phyloP scores from a whole-genome alignment of 2,329 filamentous ascomycete genomes.

The Aspergillus pseudotamarii region DNA sequence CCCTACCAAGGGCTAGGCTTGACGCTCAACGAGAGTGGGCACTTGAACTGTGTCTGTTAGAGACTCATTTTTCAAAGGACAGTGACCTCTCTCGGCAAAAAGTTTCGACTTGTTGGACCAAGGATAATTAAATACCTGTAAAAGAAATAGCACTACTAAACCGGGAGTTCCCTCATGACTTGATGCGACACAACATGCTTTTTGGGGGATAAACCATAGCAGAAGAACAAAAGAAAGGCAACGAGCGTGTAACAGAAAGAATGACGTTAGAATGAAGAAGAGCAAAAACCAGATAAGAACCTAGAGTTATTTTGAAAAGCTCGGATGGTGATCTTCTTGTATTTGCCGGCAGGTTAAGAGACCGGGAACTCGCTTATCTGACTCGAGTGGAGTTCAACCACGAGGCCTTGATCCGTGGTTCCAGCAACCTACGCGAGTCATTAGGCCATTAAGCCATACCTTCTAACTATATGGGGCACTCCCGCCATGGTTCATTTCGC shows the following conservation, averaged over 20 bases:
- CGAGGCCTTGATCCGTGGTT: background rate
- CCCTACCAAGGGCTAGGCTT: background rate
- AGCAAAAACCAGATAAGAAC: background rate
- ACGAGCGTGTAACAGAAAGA: background rate
- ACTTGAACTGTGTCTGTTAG: background rate
- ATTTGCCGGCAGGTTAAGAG: background rate
- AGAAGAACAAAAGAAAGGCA: background rate
- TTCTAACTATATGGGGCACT: no score
- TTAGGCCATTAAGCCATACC: no score
- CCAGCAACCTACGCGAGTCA: background rate
- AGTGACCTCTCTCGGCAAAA: background rate
- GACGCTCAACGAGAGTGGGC: background rate
- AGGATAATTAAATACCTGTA: background rate
- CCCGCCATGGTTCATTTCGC: background rate
- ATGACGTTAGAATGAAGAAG: background rate
- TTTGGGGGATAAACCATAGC: background rate
- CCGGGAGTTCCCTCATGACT: background rate
- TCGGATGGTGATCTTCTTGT: background rate
- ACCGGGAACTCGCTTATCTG: background rate
- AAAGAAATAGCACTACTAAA: background rate
- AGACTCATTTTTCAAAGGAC: background rate
- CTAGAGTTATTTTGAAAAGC: no score
- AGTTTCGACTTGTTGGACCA: background rate
- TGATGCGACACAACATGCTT: background rate
- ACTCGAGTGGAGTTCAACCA: background rate